Percentiles rank a stretch among this genome's conserved stretches.
These are phyloP conservation scores for Harringtonia aguacate DNA, from an alignment of 2,329 filamentous ascomycete species.

Conservation along the genomic window DNA sequence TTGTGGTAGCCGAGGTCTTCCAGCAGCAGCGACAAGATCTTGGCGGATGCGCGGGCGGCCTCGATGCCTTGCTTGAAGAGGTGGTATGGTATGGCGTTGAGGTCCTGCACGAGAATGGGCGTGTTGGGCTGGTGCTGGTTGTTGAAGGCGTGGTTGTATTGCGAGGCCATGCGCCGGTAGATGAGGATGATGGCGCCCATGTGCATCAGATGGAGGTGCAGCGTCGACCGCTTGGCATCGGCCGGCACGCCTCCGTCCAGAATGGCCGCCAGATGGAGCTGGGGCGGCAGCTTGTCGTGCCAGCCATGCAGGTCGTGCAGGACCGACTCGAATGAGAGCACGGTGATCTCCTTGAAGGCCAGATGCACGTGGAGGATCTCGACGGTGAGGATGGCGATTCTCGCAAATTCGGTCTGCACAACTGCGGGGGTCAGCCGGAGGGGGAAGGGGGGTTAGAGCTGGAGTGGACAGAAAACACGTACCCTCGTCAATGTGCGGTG, in stretches of 20 bases:
- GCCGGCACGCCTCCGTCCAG: conserved; percentile 4
- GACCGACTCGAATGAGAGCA: conserved; percentile 16
- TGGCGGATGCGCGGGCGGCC: conserved; percentile 16
- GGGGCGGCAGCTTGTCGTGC: conserved; percentile 16
- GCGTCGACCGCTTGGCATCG: conserved; percentile 14
- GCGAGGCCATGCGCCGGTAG: conserved; percentile 19
- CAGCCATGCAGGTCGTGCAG: conserved; percentile 18
- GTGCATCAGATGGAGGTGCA: conserved; percentile 21
- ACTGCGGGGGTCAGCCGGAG: conserved; percentile 9
- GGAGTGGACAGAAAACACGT: neutral
- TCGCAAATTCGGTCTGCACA: conserved; percentile 19
- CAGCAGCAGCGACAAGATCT: conserved; percentile 15
- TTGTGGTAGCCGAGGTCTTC: conserved; percentile 13
- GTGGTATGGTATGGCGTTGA: conserved; percentile 1
- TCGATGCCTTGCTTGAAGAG: conserved; percentile 14
- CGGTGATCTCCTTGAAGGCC: conserved; percentile 16
- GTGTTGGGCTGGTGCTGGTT: neutral
- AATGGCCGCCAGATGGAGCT: conserved; percentile 13
- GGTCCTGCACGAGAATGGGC: neutral
- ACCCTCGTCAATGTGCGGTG: conserved; percentile 15
- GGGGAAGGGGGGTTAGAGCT: neutral
- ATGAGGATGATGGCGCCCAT: conserved; percentile 20
- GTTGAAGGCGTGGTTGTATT: conserved; percentile 10
- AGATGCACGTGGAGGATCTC: conserved; percentile 19
- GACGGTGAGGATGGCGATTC: conserved; percentile 18